phyloP scores from a whole-genome alignment of 2,329 filamentous ascomycete species.

The Pseudophaeomoniella oleicola region DNA sequence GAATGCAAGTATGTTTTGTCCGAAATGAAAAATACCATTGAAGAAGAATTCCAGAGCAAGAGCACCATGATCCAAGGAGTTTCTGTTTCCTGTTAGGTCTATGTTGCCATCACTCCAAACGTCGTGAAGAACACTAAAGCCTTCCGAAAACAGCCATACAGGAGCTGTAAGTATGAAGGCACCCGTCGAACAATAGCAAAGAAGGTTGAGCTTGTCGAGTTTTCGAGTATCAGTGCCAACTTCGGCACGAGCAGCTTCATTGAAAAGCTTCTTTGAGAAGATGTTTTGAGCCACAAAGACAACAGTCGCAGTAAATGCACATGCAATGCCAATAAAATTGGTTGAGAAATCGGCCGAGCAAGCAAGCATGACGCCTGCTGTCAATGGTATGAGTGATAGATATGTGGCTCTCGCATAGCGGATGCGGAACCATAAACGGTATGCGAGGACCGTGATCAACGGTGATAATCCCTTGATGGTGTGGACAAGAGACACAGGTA shows the following conservation, averaged over 20 bases:
- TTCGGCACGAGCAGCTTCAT: constrained; percentile 72
- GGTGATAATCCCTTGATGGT: constrained; percentile 97
- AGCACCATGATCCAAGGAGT: constrained; percentile 48
- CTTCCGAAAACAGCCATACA: constrained; percentile 89
- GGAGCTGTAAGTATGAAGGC: constrained; percentile 79
- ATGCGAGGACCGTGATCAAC: constrained; percentile 86
- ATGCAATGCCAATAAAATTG: constrained; percentile 78
- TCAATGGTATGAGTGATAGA: constrained; percentile 77
- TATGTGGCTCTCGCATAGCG: constrained; percentile 79
- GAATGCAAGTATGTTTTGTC: constrained; percentile 90
- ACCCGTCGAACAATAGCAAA: constrained; percentile 92
- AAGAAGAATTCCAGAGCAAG: constrained; percentile 77
- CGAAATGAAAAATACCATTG: constrained; percentile 94
- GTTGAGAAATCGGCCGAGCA: constrained; percentile 85
- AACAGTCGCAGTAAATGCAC: constrained; percentile 76
- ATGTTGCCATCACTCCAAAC: constrained; percentile 71
- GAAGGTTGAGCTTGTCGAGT: constrained; percentile 87
- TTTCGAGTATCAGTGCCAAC: constrained; percentile 54
- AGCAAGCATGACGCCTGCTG: constrained; percentile 85
- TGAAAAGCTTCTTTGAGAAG: constrained; percentile 95
- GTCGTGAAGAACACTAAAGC: constrained; percentile 60
- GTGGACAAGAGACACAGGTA: constrained; percentile 91
- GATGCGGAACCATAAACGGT: constrained; percentile 78
- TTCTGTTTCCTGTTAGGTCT: constrained; percentile 61
- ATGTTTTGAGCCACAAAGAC: constrained; percentile 98